Base-by-base conservation (phyloP, 2,329 filamentous ascomycete genomes). In the Pseudogymnoascus sp. region DNA sequence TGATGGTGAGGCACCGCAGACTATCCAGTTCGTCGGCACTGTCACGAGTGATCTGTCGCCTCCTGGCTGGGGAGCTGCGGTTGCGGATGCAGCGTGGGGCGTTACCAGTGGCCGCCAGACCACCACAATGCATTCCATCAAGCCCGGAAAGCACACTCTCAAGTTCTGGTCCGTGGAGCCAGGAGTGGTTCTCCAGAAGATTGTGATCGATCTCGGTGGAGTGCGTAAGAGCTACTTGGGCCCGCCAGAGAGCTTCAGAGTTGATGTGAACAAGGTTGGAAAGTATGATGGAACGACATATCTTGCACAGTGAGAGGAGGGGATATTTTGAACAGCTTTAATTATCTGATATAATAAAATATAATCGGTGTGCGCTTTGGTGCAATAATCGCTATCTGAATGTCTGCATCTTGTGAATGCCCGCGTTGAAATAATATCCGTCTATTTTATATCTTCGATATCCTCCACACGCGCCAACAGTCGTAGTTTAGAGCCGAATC, bases 181-280 rank as follows among this genome's bases (percentile, higher is more conserved):
- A 0, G 74, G 73, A 1, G 67, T 78, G 1, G 69, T 76, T 0
- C 68, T 78, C 14, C 73, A 78, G 68, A 78, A 77, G 66, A 66
- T 78, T 21, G 72, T 79, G 3, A 50, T 78, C 28, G 72, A 78
- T 71, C 64, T 78, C 18, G 77, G 77, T 4, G 77, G 76, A 3
- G 70, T 78, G 12, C 72, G 74, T 44, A 59, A 68, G 8, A 77
- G 73, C 63, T 78, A 78, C 67, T 65, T 79, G 16, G 77, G 77
- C 0, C 76, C 77, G 1, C 75, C 75, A 8, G 75, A 76, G 67
- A 77, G 74, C 60, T 72, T 72, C 28, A 61, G 66, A 34, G 64
- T 65, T 46, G 50, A 67, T 66, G 36, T 66, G n/a, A 56, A 34
- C 25, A 18, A 21, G 50, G 28, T 56, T 10, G 50, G 50, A 4